A percentile compares a stretch with the other conserved stretches of the same genome.
Evolutionary conservation across 495 filamentous ascomycete genomes (phyloP).

Genomic region (Podospora comata): DNA sequence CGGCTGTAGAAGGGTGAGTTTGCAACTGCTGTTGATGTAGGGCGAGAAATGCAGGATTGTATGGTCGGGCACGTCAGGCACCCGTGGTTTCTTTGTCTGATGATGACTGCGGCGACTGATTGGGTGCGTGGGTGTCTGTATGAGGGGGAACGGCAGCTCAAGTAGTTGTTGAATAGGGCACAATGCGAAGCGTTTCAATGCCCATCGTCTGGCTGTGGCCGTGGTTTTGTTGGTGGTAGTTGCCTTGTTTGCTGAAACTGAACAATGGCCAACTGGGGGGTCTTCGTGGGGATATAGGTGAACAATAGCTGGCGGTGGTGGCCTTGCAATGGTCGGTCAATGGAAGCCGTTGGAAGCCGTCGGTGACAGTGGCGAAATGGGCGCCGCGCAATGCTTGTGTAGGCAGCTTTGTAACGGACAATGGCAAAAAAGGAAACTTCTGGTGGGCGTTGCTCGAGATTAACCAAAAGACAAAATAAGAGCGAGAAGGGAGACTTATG

Average conservation of each 20-base stretch:
- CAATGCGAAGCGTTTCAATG: constrained; percentile 5
- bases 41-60: neutral
- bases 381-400: neutral
- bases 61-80: constrained; percentile 5
- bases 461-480: neutral
- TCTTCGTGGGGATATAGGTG: neutral
- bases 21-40: neutral
- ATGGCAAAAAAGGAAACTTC: neutral
- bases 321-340: constrained; percentile 19
- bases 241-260: neutral
- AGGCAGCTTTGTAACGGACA: neutral
- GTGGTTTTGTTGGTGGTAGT: neutral
- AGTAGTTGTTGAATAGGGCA: constrained; percentile 7
- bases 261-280: neutral
- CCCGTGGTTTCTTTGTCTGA: constrained; percentile 9
- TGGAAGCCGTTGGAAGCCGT: constrained; percentile 29
- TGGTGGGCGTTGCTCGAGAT: neutral
- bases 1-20: neutral
- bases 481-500: neutral
- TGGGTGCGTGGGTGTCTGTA: neutral
- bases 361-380: constrained; percentile 20
- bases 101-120: neutral
- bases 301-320: constrained; percentile 5
- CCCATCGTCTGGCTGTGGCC: constrained; percentile 1
- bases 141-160: constrained; percentile 1